Conservation (phyloP, 2,329 filamentous ascomycete genomes). For the Emergomyces orientalis region DNA sequence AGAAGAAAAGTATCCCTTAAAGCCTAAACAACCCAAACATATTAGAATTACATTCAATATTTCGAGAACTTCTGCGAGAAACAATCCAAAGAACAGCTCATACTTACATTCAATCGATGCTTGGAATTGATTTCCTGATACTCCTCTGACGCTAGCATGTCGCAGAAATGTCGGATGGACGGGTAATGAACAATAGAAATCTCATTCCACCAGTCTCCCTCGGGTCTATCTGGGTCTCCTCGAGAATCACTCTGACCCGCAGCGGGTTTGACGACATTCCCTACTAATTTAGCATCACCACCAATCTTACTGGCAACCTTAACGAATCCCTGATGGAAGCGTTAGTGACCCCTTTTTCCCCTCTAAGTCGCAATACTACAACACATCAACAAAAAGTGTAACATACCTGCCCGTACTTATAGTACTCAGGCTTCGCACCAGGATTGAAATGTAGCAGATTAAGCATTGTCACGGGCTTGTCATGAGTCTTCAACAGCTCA, state of each 20-base stretch:
- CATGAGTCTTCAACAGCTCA: constrained; percentile 22
- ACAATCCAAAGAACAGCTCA: neutral
- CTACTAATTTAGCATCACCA: constrained; percentile 53
- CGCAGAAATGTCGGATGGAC: constrained; percentile 51
- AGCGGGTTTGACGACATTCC: constrained; percentile 40
- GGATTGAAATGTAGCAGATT: constrained; percentile 52
- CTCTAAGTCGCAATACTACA: neutral
- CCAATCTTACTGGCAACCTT: constrained; percentile 45
- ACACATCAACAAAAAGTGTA: constrained; percentile 22
- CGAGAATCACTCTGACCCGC: constrained; percentile 19
- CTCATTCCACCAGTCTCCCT: constrained; percentile 48
- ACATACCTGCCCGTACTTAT: constrained; percentile 50
- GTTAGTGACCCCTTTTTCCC: neutral
- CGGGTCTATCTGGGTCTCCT: constrained; percentile 17
- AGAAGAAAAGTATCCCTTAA: constrained; percentile 46
- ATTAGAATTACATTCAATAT: neutral
- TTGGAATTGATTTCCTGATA: constrained; percentile 51
- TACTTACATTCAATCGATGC: constrained; percentile 38
- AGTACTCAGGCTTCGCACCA: constrained; percentile 45
- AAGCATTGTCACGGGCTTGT: constrained; percentile 51
- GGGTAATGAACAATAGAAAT: constrained; percentile 58
- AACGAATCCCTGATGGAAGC: constrained; percentile 22
- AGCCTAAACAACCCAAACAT: constrained; percentile 23
- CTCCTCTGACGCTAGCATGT: constrained; percentile 50
- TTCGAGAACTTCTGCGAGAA: neutral